Percentiles rank a stretch among this genome's conserved stretches.
Conservation (phyloP, 768 basidiomycete genomes). For the Psilocybe azurescens region DNA sequence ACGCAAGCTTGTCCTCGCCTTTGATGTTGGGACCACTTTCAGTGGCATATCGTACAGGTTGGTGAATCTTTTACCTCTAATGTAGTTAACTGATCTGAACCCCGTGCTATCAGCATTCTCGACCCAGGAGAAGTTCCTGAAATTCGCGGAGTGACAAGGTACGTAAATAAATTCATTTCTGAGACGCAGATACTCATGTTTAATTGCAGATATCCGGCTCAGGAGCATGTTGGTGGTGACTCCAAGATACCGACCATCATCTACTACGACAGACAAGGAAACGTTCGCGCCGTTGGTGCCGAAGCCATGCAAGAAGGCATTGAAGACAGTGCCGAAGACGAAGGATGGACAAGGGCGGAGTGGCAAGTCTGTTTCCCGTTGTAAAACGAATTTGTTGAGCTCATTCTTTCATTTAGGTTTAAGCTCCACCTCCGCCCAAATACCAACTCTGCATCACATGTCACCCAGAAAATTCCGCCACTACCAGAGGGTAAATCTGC, state of each 20-base stretch:
- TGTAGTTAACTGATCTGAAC: neutral
- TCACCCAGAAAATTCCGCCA: conserved; percentile 31
- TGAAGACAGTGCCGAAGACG: conserved; percentile 42
- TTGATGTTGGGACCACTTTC: neutral
- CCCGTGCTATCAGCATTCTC: conserved; percentile 23
- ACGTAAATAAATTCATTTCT: neutral
- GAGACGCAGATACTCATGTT: neutral
- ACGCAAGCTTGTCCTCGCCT: conserved; percentile 4
- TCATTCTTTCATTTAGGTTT: conserved; percentile 31
- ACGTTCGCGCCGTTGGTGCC: conserved; percentile 44
- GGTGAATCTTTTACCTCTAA: neutral
- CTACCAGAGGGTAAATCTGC: conserved; percentile 49
- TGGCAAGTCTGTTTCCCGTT: conserved; percentile 38
- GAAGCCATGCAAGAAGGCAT: conserved; percentile 44
- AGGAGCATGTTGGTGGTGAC: conserved; percentile 42
- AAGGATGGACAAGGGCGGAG: conserved; percentile 48
- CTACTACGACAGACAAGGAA: conserved; percentile 43
- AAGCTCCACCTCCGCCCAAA: conserved; percentile 40
- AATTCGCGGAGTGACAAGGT: conserved; percentile 30
- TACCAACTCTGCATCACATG: conserved; percentile 8
- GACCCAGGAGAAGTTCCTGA: conserved; percentile 32
- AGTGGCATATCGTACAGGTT: conserved; percentile 28
- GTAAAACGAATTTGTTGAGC: conserved; percentile 14
- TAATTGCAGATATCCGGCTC: conserved; percentile 44
- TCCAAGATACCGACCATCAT: conserved; percentile 29